Conservation (phyloP, 139 green algal genomes). For the Parachlorella kessleri region DNA sequence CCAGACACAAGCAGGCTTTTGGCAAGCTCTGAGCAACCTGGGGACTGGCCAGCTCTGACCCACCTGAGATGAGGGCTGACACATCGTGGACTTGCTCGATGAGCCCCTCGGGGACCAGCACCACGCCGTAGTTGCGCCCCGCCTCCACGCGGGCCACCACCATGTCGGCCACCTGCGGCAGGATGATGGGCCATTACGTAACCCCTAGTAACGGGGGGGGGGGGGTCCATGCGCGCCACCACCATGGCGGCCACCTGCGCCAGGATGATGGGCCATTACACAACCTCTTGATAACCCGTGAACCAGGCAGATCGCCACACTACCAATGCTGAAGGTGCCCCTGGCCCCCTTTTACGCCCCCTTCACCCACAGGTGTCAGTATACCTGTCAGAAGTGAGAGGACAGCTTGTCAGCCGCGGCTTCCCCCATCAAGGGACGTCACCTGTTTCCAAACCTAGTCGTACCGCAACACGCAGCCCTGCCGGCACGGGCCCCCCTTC, state of each 20-base stretch:
- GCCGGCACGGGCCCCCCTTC: too few species aligned
- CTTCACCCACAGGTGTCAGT: too few species aligned
- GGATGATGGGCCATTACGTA: not conserved
- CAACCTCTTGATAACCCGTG: too few species aligned
- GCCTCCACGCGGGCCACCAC: slow-evolving; percentile 41
- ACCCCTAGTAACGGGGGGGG: too few species aligned
- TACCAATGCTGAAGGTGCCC: too few species aligned
- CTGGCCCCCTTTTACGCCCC: too few species aligned
- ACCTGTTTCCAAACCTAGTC: too few species aligned
- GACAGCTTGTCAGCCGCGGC: not conserved
- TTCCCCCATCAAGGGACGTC: too few species aligned
- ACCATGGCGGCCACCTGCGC: not conserved
- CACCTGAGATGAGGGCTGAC: slow-evolving; percentile 30
- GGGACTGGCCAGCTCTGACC: not conserved
- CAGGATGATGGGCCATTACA: not conserved
- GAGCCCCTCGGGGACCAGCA: slow-evolving; percentile 70
- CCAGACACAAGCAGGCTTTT: too few species aligned
- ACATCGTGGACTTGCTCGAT: slow-evolving; percentile 58
- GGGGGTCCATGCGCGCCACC: too few species aligned
- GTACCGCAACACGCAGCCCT: too few species aligned
- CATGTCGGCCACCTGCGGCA: slow-evolving; percentile 51
- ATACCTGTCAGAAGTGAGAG: not conserved
- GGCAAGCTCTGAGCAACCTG: not conserved
- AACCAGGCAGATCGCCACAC: too few species aligned
- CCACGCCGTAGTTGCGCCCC: slow-evolving; percentile 57